Percentiles rank a stretch among this genome's conserved stretches.
These are phyloP conservation scores for Tagetes patula DNA, from an alignment of 129 eudicot species.

Conservation along the genomic window DNA sequence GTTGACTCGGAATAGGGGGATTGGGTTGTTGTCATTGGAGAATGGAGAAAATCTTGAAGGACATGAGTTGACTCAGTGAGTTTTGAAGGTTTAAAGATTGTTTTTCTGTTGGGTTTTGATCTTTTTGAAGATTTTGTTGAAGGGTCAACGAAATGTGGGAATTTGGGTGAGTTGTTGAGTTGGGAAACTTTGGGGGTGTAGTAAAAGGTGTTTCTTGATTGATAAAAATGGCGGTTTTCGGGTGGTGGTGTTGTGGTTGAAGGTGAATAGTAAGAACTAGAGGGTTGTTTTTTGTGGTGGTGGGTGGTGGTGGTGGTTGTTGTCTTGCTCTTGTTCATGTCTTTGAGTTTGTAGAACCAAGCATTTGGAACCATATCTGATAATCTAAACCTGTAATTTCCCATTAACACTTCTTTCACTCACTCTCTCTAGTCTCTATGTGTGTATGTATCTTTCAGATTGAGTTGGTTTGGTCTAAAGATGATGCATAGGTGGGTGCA, in stretches of 20 bases:
- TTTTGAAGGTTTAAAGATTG: background rate
- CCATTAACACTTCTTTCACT: slow-evolving; percentile 28
- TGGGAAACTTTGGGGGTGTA: slow-evolving; percentile 13
- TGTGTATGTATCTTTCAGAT: no score
- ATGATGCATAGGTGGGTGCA: no score
- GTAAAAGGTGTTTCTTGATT: slow-evolving; percentile 27
- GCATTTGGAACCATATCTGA: slow-evolving; percentile 71
- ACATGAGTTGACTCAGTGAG: slow-evolving; percentile 17
- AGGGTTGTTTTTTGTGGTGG: slow-evolving; percentile 35
- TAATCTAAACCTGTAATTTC: slow-evolving; percentile 48
- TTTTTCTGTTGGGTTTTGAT: no score
- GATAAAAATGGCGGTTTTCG: slow-evolving; percentile 27
- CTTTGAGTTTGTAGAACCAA: slow-evolving; percentile 76
- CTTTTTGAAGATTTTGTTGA: no score
- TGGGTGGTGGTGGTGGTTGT: slow-evolving; percentile 8
- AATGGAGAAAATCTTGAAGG: slow-evolving; percentile 13
- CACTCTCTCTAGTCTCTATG: no score
- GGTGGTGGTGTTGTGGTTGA: slow-evolving; percentile 30
- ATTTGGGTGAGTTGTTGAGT: background rate
- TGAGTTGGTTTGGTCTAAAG: no score
- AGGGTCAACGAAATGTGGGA: background rate
- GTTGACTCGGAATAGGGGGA: slow-evolving; percentile 17
- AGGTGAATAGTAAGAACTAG: slow-evolving; percentile 24
- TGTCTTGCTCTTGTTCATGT: slow-evolving; percentile 37
- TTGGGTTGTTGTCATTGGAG: background rate